Evolutionary conservation across 2,329 filamentous ascomycete genomes (phyloP), one percentile per base, ranked within the genome.

Genomic region (Penicillium aurantiogriseum): DNA sequence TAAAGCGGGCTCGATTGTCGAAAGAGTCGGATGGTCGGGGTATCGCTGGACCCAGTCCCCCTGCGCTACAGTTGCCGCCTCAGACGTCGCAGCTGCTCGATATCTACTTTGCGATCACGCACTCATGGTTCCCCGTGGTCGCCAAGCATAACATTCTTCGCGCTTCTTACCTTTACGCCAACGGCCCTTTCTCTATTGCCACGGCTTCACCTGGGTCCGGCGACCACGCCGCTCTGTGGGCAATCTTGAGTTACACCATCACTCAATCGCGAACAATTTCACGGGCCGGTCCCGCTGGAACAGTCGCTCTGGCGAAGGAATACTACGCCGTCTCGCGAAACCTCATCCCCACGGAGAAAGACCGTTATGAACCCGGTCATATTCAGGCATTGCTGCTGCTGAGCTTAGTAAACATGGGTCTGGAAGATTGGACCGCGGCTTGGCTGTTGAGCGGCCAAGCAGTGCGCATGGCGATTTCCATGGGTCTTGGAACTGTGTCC

Each of bases 91-190:
- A 76, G 17, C 70, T 85, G 7, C 71, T 86, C 36, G 82, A 85
- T 63, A 74, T 80, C 11, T 86, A 85, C 63, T 85, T 85, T 60
- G 78, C 82, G 0, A 80, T 80, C 54, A 84, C 81, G 0, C 82
- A 86, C 62, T 79, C 79, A 27, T 86, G 84, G 83, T 78, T 86
- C 31, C 84, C 84, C 0, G 79, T 86, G n/a, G 76, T 81, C 27
- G 80, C 83, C 48, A 85, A 83, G 65, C 81, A 85, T 60, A 80
- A 81, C 55, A 76, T 85, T 9, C 71, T 85, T 17, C 81, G 81
- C 56, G 75, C 80, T 4, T 82, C 81, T n/a, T 85, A 85, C 65
- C 76, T 79, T 7, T 84, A 83, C 64, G 79, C 80, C 45, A 73
- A 76, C 9, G 65, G 76, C 10, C 77, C 79, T 8, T 51, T 75